phyloP scores from a whole-genome alignment of 2,329 filamentous ascomycete species.

The Fusarium sp. region DNA sequence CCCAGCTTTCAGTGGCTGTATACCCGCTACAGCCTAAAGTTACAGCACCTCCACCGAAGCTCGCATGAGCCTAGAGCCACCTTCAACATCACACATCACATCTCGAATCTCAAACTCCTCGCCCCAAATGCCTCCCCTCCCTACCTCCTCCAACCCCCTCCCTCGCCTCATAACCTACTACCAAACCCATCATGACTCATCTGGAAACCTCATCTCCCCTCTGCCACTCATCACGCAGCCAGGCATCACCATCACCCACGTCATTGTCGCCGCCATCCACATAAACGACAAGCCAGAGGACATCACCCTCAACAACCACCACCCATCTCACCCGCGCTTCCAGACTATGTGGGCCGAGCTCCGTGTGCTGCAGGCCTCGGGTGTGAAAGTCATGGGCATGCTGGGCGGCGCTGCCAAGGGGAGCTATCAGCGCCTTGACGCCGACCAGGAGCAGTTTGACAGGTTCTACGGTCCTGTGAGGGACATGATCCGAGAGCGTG shows the following conservation, averaged over 20 bases:
- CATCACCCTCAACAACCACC: slow-evolving; percentile 85
- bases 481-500: slow-evolving; percentile 70
- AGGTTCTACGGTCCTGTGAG: slow-evolving; percentile 77
- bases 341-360: slow-evolving; percentile 84
- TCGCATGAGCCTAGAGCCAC: slow-evolving; percentile 3
- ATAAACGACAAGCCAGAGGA: slow-evolving; percentile 75
- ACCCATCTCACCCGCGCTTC: slow-evolving; percentile 75
- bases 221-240: slow-evolving; percentile 63
- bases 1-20: slow-evolving; percentile 22
- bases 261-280: slow-evolving; percentile 89
- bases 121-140: slow-evolving; percentile 49
- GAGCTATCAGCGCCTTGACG: slow-evolving; percentile 72
- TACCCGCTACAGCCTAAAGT: slow-evolving; percentile 14
- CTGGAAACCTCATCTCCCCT: slow-evolving; percentile 62
- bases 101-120: background rate
- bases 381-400: slow-evolving; percentile 87
- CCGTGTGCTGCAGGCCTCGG: slow-evolving; percentile 75
- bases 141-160: slow-evolving; percentile 46
- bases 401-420: slow-evolving; percentile 86
- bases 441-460: slow-evolving; percentile 73
- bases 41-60: slow-evolving; percentile 25
- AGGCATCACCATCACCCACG: slow-evolving; percentile 74
- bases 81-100: slow-evolving; percentile 10
- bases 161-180: slow-evolving; percentile 66
- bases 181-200: slow-evolving; percentile 65